phyloP scores from a whole-genome alignment of 208 protist species.

The Blechomonas ayalai region DNA sequence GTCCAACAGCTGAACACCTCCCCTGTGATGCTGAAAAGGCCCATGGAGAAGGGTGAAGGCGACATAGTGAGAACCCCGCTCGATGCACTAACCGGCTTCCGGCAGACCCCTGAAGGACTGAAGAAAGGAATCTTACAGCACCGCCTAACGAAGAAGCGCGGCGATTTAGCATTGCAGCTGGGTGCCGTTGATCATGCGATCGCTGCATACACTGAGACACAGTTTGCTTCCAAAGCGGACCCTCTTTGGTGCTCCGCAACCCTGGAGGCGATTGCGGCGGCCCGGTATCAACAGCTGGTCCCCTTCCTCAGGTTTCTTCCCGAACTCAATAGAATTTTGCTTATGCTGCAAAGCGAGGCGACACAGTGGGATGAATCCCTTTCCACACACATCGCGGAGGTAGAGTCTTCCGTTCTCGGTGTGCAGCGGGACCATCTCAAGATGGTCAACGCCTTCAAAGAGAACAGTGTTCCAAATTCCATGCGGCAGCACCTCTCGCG shows the following conservation, averaged over 20 bases:
- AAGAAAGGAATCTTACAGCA: too few species aligned
- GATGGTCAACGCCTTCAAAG: conserved; percentile 12
- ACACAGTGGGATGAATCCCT: conserved; percentile 21
- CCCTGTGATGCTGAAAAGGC: conserved; percentile 4
- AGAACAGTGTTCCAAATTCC: conserved; percentile 31
- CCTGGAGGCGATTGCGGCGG: conserved; percentile 71
- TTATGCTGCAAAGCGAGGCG: conserved; percentile 50
- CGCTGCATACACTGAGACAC: conserved; percentile 42
- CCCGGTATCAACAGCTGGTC: conserved; percentile 53
- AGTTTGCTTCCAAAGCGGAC: conserved; percentile 45
- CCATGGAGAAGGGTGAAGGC: background rate
- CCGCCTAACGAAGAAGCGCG: conserved; percentile 50
- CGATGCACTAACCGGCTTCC: background rate
- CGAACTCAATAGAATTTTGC: conserved; percentile 23
- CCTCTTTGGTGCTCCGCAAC: conserved; percentile 68
- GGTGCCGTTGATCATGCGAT: conserved; percentile 56
- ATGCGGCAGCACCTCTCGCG: conserved; percentile 35
- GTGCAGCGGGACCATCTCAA: conserved; percentile 19
- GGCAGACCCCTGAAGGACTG: too few species aligned
- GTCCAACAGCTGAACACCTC: conserved; percentile 10
- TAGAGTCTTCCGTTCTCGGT: too few species aligned
- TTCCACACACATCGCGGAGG: too few species aligned
- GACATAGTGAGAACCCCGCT: background rate
- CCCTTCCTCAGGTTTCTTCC: conserved; percentile 19
- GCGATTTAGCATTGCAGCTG: conserved; percentile 56